These are phyloP conservation scores for Candida khao-thaluensis DNA, from an alignment of 805 yeast genomes.

Conservation along the genomic window DNA sequence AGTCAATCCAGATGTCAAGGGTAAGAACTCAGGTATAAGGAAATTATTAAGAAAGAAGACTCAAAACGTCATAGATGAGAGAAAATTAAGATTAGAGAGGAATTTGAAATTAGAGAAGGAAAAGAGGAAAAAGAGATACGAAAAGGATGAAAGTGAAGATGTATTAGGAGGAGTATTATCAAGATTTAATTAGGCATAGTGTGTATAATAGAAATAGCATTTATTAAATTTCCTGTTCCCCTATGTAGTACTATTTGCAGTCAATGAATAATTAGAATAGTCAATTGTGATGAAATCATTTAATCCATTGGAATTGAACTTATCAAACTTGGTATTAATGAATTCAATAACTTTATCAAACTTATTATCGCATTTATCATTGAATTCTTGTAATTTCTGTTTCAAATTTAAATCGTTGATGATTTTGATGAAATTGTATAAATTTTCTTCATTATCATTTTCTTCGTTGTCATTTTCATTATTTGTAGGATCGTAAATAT, in stretches of 20 bases:
- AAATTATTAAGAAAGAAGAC: conserved; percentile 78
- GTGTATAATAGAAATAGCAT: conserved; percentile 9
- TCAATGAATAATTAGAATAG: conserved; percentile 42
- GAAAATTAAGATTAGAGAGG: conserved; percentile 72
- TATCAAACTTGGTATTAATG: conserved; percentile 33
- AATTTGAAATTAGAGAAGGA: conserved; percentile 74
- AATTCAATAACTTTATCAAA: conserved; percentile 46
- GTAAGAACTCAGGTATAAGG: conserved; percentile 82
- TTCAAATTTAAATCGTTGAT: conserved; percentile 39
- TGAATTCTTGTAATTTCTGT: conserved; percentile 44
- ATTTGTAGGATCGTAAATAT: conserved; percentile 15
- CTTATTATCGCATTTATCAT: conserved; percentile 42
- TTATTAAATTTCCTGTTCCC: conserved; percentile 1
- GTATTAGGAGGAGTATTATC: conserved; percentile 48
- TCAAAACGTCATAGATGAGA: conserved; percentile 81
- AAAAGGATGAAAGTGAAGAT: conserved; percentile 53
- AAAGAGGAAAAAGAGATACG: conserved; percentile 48
- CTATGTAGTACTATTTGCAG: conserved; percentile 15
- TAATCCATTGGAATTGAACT: conserved; percentile 20
- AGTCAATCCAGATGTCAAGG: conserved; percentile 66
- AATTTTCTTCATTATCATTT: conserved; percentile 5
- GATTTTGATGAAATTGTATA: conserved; percentile 25
- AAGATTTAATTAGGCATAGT: conserved; percentile 39
- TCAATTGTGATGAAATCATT: conserved; percentile 43
- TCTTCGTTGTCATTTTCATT: conserved; percentile 8